Conservation (phyloP, 768 basidiomycete genomes). For the Phylloporus scabripes region DNA sequence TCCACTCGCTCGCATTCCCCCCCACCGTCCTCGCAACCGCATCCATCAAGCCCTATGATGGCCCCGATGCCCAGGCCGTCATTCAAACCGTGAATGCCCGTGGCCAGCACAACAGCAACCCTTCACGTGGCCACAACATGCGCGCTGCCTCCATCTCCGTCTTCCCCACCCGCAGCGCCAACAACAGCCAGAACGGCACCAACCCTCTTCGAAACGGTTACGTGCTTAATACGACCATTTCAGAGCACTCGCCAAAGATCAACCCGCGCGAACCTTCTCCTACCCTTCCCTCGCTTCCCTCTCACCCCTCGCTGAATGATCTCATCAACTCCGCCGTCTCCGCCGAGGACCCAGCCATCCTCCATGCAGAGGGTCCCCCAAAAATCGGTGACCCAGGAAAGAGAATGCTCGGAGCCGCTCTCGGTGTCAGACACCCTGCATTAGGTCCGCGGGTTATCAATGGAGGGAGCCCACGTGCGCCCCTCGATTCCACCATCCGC, state of each 20-base stretch:
- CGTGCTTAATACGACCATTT: slow-evolving; percentile 41
- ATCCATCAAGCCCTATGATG: slow-evolving; percentile 87
- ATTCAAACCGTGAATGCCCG: slow-evolving; percentile 81
- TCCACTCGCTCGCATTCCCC: slow-evolving; percentile 80
- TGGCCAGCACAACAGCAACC: slow-evolving; percentile 52
- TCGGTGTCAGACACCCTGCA: slow-evolving; percentile 78
- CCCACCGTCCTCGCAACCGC: slow-evolving; percentile 62
- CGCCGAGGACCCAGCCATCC: slow-evolving; percentile 61
- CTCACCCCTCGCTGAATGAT: slow-evolving; percentile 80
- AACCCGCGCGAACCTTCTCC: slow-evolving; percentile 71
- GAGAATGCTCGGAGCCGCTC: slow-evolving; percentile 81
- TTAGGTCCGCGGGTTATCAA: slow-evolving; percentile 55
- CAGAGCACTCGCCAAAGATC: slow-evolving; percentile 41
- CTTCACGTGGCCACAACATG: slow-evolving; percentile 65
- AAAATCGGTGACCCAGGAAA: slow-evolving; percentile 86
- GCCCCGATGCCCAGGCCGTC: slow-evolving; percentile 82
- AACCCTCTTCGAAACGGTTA: slow-evolving; percentile 27
- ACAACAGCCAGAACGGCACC: slow-evolving; percentile 34
- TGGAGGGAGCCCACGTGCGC: slow-evolving; percentile 34
- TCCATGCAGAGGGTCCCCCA: slow-evolving; percentile 51
- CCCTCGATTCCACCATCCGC: slow-evolving; percentile 53
- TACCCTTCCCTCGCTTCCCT: slow-evolving; percentile 72
- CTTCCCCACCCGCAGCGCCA: slow-evolving; percentile 49
- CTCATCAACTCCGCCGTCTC: slow-evolving; percentile 70
- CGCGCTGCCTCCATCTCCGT: slow-evolving; percentile 65